Conservation (phyloP, 1,139 yeast genomes). For the Geotrichum aggregatum region DNA sequence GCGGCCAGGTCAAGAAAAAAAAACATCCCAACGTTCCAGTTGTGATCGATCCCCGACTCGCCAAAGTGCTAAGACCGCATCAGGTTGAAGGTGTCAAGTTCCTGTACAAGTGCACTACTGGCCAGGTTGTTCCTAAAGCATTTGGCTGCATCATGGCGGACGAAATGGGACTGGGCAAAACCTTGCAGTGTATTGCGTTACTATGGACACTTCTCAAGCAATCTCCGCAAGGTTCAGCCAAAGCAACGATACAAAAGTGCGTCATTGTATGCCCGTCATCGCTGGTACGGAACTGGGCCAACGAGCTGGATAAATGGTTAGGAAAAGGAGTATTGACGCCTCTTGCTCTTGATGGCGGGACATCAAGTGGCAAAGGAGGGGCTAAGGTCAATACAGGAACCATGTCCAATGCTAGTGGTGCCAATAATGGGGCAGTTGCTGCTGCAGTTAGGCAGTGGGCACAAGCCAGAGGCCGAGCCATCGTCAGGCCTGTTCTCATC, state of each 20-base stretch:
- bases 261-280: slow-evolving; percentile 96
- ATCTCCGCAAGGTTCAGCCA: slow-evolving; percentile 71
- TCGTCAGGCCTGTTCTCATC: slow-evolving; percentile 88
- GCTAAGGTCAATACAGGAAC: slow-evolving; percentile 18
- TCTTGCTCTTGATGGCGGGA: slow-evolving; percentile 88
- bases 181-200: slow-evolving; percentile 84
- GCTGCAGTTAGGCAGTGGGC: slow-evolving; percentile 82
- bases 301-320: slow-evolving; percentile 91
- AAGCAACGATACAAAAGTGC: slow-evolving; percentile 78
- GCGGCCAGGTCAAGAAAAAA: slow-evolving; percentile 46
- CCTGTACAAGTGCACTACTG: slow-evolving; percentile 84
- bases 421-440: slow-evolving; percentile 46
- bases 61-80: slow-evolving; percentile 87
- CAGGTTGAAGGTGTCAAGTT: slow-evolving; percentile 95
- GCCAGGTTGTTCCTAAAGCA: slow-evolving; percentile 78
- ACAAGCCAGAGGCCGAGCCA: slow-evolving; percentile 76
- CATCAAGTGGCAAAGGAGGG: slow-evolving; percentile 61
- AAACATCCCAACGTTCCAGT: slow-evolving; percentile 82
- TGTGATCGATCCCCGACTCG: slow-evolving; percentile 84
- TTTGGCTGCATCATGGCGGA: slow-evolving; percentile 99
- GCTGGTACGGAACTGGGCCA: slow-evolving; percentile 94
- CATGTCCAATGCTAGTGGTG: slow-evolving; percentile 36
- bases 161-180: slow-evolving; percentile 97
- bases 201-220: slow-evolving; percentile 93
- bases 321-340: slow-evolving; percentile 90